Conservation (phyloP, 1,284 basidiomycete species). For the Abortiporus biennis region DNA sequence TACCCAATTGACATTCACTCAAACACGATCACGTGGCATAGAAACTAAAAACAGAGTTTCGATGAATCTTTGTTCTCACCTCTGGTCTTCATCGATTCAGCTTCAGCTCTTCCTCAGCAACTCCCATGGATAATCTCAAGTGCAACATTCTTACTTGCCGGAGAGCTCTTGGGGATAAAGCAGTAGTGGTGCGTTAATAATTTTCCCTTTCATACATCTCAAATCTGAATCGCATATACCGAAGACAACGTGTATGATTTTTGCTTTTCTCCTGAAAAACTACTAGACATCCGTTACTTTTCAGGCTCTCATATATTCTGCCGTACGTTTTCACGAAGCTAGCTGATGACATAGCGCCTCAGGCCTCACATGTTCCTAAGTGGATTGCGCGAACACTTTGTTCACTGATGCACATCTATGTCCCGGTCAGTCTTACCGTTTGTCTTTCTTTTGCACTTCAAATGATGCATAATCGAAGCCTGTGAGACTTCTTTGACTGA, state of each 20-base stretch:
- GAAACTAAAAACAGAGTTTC: too few species aligned
- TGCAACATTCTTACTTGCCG: conserved; percentile 75
- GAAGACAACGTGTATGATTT: conserved; percentile 28
- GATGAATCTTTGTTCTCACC: too few species aligned
- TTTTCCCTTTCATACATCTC: not conserved
- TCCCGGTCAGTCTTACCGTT: conserved; percentile 42
- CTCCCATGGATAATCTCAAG: conserved; percentile 41
- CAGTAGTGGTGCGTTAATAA: conserved; percentile 61
- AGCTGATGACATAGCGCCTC: not conserved
- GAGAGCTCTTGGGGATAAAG: conserved; percentile 60
- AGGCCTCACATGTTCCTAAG: conserved; percentile 30
- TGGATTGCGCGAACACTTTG: conserved; percentile 78
- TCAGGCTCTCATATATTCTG: conserved; percentile 81
- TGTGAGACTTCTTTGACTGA: conserved; percentile 77
- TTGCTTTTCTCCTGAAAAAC: not conserved
- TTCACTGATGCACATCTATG: conserved; percentile 73
- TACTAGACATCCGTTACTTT: conserved; percentile 6
- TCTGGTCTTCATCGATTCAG: too few species aligned
- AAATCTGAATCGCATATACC: not conserved
- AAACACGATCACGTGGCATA: not conserved
- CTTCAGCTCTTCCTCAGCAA: too few species aligned
- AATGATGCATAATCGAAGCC: conserved; percentile 35
- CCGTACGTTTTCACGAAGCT: conserved; percentile 44
- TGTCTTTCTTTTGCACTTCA: not conserved
- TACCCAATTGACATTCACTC: too few species aligned